phyloP scores from a whole-genome alignment of 2,329 filamentous ascomycete species.

The Talaromyces sp. region DNA sequence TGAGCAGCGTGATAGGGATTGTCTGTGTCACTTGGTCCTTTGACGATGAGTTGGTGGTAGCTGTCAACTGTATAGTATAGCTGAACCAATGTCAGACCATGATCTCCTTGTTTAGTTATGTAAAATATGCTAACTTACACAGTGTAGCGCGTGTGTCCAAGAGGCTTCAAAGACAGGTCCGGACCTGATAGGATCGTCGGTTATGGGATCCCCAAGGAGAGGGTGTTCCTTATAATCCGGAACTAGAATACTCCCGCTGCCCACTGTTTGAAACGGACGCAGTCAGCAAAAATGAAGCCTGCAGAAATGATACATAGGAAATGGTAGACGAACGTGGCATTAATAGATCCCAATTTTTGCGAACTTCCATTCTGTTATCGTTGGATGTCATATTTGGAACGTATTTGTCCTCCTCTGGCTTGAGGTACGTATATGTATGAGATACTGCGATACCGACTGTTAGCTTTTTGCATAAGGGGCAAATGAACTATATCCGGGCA shows the following conservation, averaged over 20 bases:
- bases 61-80: conserved; percentile 13
- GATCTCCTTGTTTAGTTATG: background rate
- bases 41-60: conserved; percentile 12
- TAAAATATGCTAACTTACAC: background rate
- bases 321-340: conserved; percentile 7
- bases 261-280: background rate
- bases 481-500: background rate
- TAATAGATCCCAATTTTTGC: conserved; percentile 11
- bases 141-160: conserved; percentile 14
- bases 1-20: conserved; percentile 12
- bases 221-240: conserved; percentile 11
- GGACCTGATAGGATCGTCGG: conserved; percentile 11
- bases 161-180: conserved; percentile 12
- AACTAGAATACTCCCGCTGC: conserved; percentile 12
- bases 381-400: conserved; percentile 14
- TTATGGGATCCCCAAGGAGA: conserved; percentile 12
- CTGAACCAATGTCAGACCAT: background rate
- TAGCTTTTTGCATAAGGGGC: background rate
- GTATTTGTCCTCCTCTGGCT: conserved; percentile 9
- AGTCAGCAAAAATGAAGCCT: background rate
- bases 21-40: conserved; percentile 4
- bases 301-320: background rate
- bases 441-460: background rate
- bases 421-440: conserved; percentile 13
- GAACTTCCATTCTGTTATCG: conserved; percentile 11